Conservation (phyloP, 306 rosid genomes). For the Lathyrus aphaca region DNA sequence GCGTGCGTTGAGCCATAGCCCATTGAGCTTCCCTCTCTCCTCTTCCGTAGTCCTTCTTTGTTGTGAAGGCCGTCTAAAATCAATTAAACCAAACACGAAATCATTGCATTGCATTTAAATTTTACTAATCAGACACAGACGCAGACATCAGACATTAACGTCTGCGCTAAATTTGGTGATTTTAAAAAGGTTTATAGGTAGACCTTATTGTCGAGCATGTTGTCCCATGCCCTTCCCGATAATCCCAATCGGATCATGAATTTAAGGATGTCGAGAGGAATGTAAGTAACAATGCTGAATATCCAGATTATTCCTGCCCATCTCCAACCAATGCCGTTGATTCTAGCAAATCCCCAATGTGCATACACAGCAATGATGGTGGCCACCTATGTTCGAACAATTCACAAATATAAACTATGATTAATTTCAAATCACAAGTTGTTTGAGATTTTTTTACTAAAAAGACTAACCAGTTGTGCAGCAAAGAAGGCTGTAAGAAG, state of each 20-base stretch:
- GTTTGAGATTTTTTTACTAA: neutral
- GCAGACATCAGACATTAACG: neutral
- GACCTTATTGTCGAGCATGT: slow-evolving; percentile 64
- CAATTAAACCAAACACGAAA: slow-evolving; percentile 19
- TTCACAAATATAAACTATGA: slow-evolving; percentile 5
- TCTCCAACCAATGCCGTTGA: slow-evolving; percentile 80
- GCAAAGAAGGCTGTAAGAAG: slow-evolving; percentile 67
- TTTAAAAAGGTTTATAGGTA: neutral
- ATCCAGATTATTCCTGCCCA: slow-evolving; percentile 92
- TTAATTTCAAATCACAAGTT: neutral
- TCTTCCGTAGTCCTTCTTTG: slow-evolving; percentile 76
- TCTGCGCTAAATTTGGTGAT: neutral
- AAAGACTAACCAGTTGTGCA: slow-evolving; percentile 74
- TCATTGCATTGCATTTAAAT: neutral
- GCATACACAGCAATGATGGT: slow-evolving; percentile 76
- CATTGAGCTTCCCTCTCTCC: slow-evolving; percentile 86
- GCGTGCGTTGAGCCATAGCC: slow-evolving; percentile 77
- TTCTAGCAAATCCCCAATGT: slow-evolving; percentile 76
- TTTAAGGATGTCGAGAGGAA: slow-evolving; percentile 86
- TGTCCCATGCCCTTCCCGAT: slow-evolving; percentile 77
- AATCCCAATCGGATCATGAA: slow-evolving; percentile 61
- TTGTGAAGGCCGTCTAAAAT: slow-evolving; percentile 70
- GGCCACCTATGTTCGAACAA: slow-evolving; percentile 59
- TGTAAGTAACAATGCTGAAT: slow-evolving; percentile 69
- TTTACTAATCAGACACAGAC: neutral